A percentile compares a stretch with the other conserved stretches of the same genome.
Evolutionary conservation across 768 basidiomycete genomes (phyloP).

Genomic region (Amanita pallidorosea): DNA sequence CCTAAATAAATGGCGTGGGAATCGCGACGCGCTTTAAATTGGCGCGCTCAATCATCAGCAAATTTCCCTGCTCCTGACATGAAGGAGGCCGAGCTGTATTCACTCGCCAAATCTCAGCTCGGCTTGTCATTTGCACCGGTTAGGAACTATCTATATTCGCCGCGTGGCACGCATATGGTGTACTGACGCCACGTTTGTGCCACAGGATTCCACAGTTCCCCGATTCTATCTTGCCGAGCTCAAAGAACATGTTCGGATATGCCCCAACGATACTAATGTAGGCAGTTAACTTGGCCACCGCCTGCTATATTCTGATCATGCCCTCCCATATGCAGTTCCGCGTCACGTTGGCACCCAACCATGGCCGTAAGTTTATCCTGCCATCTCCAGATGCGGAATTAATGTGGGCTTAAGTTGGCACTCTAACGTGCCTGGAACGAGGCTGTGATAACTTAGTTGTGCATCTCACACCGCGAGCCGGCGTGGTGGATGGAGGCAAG

Average conservation of each 20-base stretch:
- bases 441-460: slow-evolving; percentile 26
- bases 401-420: slow-evolving; percentile 23
- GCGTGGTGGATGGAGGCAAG: slow-evolving; percentile 27
- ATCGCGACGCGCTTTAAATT: not conserved
- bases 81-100: not conserved
- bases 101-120: not conserved
- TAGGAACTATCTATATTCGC: not conserved
- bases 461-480: slow-evolving; percentile 18
- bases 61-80: not conserved
- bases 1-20: not conserved
- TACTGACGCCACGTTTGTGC: not conserved
- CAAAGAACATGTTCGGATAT: slow-evolving; percentile 18
- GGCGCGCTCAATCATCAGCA: not conserved
- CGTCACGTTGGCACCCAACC: slow-evolving; percentile 22
- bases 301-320: not conserved
- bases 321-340: slow-evolving; percentile 19
- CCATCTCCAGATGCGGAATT: not conserved
- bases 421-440: slow-evolving; percentile 34
- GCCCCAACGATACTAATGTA: slow-evolving; percentile 24
- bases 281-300: slow-evolving; percentile 3
- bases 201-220: slow-evolving; percentile 14
- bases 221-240: slow-evolving; percentile 24
- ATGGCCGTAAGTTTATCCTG: slow-evolving; percentile 25
- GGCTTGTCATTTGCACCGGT: not conserved
- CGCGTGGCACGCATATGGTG: not conserved